These are phyloP conservation scores for Pichia sorboxylosa DNA, from an alignment of 1,139 yeast species.

Conservation along the genomic window DNA sequence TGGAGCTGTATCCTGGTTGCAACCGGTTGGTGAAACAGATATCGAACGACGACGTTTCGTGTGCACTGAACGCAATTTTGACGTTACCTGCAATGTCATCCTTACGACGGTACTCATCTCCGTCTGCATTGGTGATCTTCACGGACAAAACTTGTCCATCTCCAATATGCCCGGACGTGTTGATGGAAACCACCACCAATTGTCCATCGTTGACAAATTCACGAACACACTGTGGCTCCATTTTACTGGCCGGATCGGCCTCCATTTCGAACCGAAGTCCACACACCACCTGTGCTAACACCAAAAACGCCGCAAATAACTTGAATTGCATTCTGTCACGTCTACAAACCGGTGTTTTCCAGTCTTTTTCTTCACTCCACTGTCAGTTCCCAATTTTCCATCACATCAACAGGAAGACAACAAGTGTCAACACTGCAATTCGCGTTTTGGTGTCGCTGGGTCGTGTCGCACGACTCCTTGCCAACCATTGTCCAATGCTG, in stretches of 20 bases:
- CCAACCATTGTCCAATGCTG: too few species aligned
- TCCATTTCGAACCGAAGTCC: slow-evolving; percentile 23
- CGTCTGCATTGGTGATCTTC: slow-evolving; percentile 50
- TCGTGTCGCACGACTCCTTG: too few species aligned
- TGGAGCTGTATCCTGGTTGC: slow-evolving; percentile 29
- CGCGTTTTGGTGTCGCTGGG: too few species aligned
- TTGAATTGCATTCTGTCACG: too few species aligned
- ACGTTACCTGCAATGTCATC: slow-evolving; percentile 53
- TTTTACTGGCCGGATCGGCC: slow-evolving; percentile 15
- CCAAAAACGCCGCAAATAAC: slow-evolving; percentile 1
- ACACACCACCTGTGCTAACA: too few species aligned
- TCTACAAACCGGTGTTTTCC: not conserved
- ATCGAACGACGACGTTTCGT: slow-evolving; percentile 75
- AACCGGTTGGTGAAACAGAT: slow-evolving; percentile 71
- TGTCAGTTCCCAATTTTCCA: too few species aligned
- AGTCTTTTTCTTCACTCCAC: too few species aligned
- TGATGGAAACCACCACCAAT: slow-evolving; percentile 71
- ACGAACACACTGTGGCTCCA: slow-evolving; percentile 60
- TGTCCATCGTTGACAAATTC: slow-evolving; percentile 81
- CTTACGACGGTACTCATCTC: slow-evolving; percentile 59
- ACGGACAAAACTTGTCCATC: slow-evolving; percentile 77
- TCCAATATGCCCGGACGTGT: slow-evolving; percentile 59
- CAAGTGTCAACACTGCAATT: too few species aligned
- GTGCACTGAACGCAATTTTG: slow-evolving; percentile 74
- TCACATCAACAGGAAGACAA: too few species aligned